Base-by-base conservation (phyloP, 2,329 filamentous ascomycete species). In the Cladosporium sp. region DNA sequence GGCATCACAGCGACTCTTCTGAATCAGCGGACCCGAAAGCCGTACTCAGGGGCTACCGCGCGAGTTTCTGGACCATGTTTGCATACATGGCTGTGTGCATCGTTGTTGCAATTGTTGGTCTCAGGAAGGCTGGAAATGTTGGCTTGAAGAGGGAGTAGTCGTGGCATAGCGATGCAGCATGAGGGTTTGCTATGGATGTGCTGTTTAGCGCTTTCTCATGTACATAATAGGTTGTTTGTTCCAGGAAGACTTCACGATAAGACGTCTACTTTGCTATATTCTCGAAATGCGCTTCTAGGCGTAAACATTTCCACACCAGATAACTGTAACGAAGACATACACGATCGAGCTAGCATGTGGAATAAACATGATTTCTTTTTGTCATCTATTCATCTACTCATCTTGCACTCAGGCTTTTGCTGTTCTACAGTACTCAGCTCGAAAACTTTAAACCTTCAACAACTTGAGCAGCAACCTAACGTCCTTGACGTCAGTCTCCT, bases 401-500 rank as follows among this genome's bases (percentile, higher is more conserved):
- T 54, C 39, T 17, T 44, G n/a, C 37, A 19, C 39, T 9, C 25
- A 44, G 19, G 10, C n/a, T 44, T 19, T 15, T 4, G 20, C n/a
- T 34, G 40, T 25, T 10, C 20, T 22, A n/a, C 20, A 44, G 25
- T 28, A n/a, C 22, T 45, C 22, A 25, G 10, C 24, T 25, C 22
- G 20, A 5, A 22, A 13, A 17, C 13, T 45, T 77, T 78, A 91
- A 65, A 92, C 71, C 73, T 85, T 89, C 61, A 91, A 74, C 64
- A 94, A 73, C 65, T 87, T 84, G 69, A 94, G 75, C 74, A 88
- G 74, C 72, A 91, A 86, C 3, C 83, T 89, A 10, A 89, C 87
- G 67, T 89, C 88, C 69, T 91, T 88, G 58, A 94, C 83, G 71
- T 93, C 89, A 65, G 93, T 88, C 70, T 92, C 87, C 75, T 95